Base-by-base conservation (phyloP, 2,329 filamentous ascomycete species). In the Metarhizium anisopliae region DNA sequence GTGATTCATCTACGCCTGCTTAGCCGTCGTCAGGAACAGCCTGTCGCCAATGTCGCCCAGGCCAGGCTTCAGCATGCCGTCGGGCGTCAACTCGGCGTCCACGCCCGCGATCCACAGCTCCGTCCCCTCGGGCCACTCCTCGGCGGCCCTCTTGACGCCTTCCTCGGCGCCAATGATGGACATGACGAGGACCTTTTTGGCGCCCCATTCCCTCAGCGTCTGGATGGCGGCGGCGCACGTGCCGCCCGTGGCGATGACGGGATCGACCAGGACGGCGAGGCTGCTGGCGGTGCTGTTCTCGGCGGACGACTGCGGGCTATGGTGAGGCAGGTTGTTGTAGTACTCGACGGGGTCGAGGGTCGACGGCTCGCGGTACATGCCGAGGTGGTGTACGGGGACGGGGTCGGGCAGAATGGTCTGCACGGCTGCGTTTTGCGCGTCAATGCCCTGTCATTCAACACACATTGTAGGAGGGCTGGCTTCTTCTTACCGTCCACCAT, bases 291-390 rank as follows among this genome's bases (percentile, higher is more conserved):
- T 67, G 38, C 72, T 68, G 30, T 49, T 30, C 25, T 42, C 59
- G 43, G 68, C 62, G 49, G 66, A 58, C 35, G 71, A 61, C 52
- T 68, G 55, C 63, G 76, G 66, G 43, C 77, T 68, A 73, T 90
- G 87, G 72, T 89, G 86, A 40, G 91, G 91, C 20, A 96, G 85
- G 72, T 96, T 96, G 78, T 96, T 96, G 81, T 96, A 96, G 81
- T 96, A 96, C 74, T 96, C 92, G 57, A 96, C 92, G 3, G 92
- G 90, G 65, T 90, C 84, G 56, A 96, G 85, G 49, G 89, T 93
- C 56, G 84, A 83, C 58, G 88, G 90, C 70, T 96, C 92, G 67
- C 92, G 90, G 79, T 93, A 97, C 67, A 97, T 86, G 62, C 94
- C 93, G 7, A 97, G 86, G 70, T 97, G 93, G 75, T 97, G 91